phyloP scores from a whole-genome alignment of 1,284 basidiomycete genomes.

The Sutorius eximius region DNA sequence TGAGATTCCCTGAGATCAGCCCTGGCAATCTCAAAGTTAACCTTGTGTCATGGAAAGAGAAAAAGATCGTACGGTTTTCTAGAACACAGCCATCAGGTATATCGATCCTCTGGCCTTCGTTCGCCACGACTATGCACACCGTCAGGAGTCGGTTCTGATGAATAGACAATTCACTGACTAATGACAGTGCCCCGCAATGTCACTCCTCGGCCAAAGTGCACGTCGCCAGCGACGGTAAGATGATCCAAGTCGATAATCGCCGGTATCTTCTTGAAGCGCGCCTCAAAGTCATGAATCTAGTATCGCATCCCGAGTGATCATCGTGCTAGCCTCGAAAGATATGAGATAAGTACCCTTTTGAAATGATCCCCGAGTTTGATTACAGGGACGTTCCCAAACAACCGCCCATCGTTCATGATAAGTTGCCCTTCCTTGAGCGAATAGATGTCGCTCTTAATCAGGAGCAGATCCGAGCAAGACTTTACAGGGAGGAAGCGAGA shows the following conservation, averaged over 20 bases:
- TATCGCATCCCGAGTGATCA: neutral
- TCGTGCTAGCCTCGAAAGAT: neutral
- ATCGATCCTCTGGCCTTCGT: slow-evolving; percentile 91
- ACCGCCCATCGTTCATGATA: slow-evolving; percentile 81
- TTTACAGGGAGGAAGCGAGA: slow-evolving; percentile 95
- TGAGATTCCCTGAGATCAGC: slow-evolving; percentile 61
- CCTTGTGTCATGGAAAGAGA: neutral
- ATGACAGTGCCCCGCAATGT: slow-evolving; percentile 86
- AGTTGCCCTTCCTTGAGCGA: slow-evolving; percentile 91
- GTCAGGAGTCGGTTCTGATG: neutral
- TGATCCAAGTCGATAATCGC: slow-evolving; percentile 92
- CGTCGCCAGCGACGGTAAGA: slow-evolving; percentile 93
- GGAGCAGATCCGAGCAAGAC: slow-evolving; percentile 84
- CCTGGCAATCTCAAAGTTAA: slow-evolving; percentile 32
- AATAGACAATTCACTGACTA: slow-evolving; percentile 8
- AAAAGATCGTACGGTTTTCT: slow-evolving; percentile 72
- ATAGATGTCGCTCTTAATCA: slow-evolving; percentile 97
- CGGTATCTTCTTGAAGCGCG: slow-evolving; percentile 94
- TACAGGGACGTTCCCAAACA: slow-evolving; percentile 92
- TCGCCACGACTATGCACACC: slow-evolving; percentile 59
- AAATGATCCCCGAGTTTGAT: slow-evolving; percentile 95
- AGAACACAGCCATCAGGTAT: slow-evolving; percentile 93
- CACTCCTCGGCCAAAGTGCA: slow-evolving; percentile 91
- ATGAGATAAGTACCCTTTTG: slow-evolving; percentile 65
- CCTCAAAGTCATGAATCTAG: slow-evolving; percentile 91